Evolutionary conservation across 768 basidiomycete species (phyloP), one percentile per base, ranked within the genome.

Genomic region (Lentinula raphanica): DNA sequence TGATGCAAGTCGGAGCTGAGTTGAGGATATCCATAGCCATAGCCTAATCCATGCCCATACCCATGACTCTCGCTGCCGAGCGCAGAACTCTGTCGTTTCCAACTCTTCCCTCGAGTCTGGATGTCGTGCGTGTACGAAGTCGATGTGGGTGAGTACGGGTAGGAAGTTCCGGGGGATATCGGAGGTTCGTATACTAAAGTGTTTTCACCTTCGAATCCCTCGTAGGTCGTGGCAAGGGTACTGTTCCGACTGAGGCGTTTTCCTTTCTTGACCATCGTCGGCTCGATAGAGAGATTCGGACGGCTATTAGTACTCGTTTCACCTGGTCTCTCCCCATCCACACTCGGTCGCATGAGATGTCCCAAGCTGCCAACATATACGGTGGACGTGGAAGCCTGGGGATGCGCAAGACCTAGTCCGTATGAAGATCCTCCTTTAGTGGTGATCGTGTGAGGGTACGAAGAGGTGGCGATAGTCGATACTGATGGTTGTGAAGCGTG

Each of bases 61-160:
- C 31, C 42, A n/a, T 44, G 42, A 8, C 19, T 21, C 23, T 44
- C 42, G 21, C 42, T 44, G 42, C 42, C 21, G 3, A 44, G 42
- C 8, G 23, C 2, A 3, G 42, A 44, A 21, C 42, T 44, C 8
- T 19, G 42, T 3, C 42, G 42, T n/a, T 44, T 19, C 42, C 42
- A 32, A 6, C 29, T 49, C 25, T 49, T 49, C 11, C 21, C n/a
- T 28, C 23, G 46, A 28, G 25, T 13, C 46, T 12, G n/a, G 29
- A 19, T 7, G 6, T n/a, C 49, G n/a, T 50, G 49, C 6, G 49
- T 50, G 31, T 32, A 50, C 23, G 49, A 32, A 11, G 49, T 50
- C 29, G 49, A 50, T 19, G 49, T 50, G 17, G 49, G 49, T 31
- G 49, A 50, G n/a, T 50, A 50, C 11, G 49, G 49, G 17, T 50